A percentile compares a stretch with the other conserved stretches of the same genome.
phyloP scores from a whole-genome alignment of 108 stramenopile species.

The Cylindrotheca closterium region DNA sequence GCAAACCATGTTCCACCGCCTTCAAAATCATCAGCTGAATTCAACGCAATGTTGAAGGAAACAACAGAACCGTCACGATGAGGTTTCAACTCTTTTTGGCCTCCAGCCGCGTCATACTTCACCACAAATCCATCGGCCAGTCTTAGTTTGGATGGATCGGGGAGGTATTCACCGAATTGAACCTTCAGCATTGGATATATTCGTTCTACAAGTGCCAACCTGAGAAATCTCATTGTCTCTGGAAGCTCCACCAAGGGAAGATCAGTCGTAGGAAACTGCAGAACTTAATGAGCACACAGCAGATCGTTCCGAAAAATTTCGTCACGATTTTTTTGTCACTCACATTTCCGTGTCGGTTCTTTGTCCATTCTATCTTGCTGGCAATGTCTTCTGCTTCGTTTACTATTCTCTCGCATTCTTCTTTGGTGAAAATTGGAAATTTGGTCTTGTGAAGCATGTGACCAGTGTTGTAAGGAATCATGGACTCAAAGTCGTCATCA shows the following conservation, averaged over 20 bases:
- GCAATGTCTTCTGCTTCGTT: constrained; percentile 46
- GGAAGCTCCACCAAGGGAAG: constrained; percentile 57
- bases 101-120: constrained; percentile 65
- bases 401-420: constrained; percentile 48
- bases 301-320: no score
- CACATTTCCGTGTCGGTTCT: constrained; percentile 17
- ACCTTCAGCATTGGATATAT: constrained; percentile 43
- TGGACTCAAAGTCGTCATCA: constrained; percentile 26
- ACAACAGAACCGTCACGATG: constrained; percentile 77
- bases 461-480: constrained; percentile 33
- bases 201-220: constrained; percentile 38
- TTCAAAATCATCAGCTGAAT: constrained; percentile 57
- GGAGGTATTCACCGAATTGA: constrained; percentile 49
- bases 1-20: constrained; percentile 85
- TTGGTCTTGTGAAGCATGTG: constrained; percentile 45
- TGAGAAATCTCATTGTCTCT: constrained; percentile 36
- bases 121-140: constrained; percentile 88
- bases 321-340: no score
- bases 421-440: constrained; percentile 25
- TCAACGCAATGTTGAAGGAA: constrained; percentile 78
- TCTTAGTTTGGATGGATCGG: constrained; percentile 36
- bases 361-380: constrained; percentile 25
- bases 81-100: constrained; percentile 68
- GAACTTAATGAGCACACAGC: no score
- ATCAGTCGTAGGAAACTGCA: constrained; percentile 57